Evolutionary conservation across 345 rosid genomes (phyloP).

Genomic region (Camelina sativa): DNA sequence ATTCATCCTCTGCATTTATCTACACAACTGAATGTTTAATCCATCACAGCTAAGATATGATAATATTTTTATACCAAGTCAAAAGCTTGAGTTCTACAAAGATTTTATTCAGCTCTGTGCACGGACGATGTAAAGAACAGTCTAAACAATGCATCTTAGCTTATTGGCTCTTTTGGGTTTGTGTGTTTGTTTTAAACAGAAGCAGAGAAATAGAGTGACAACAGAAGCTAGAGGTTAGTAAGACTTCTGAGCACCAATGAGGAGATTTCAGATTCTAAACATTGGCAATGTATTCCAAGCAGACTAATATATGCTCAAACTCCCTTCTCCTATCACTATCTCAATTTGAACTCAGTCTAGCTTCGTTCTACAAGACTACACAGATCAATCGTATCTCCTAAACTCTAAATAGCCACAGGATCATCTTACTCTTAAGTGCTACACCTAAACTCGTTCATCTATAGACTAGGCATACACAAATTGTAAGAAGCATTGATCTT

Average conservation of each 20-base stretch:
- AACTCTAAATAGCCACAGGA: background rate
- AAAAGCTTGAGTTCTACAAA: too few relatives aligned
- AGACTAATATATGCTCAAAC: background rate
- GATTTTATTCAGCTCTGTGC: too few relatives aligned
- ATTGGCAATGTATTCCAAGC: background rate
- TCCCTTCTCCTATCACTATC: background rate
- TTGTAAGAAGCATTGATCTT: conserved; percentile 78
- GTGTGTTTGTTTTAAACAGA: too few relatives aligned
- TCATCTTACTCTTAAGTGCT: background rate
- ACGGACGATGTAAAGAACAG: too few relatives aligned
- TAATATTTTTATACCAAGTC: too few relatives aligned
- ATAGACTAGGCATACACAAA: background rate
- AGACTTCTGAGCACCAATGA: background rate
- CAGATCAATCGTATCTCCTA: background rate
- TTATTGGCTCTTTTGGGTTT: too few relatives aligned
- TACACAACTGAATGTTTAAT: too few relatives aligned
- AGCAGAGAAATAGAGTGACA: too few relatives aligned
- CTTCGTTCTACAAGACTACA: background rate
- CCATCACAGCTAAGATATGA: too few relatives aligned
- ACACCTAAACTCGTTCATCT: conserved; percentile 19
- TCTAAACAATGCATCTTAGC: background rate
- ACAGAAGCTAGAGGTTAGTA: too few relatives aligned
- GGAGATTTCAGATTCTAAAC: background rate
- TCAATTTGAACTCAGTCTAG: background rate
- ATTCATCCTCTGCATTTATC: too few relatives aligned